These are phyloP conservation scores for Sporothrix curviconia DNA, from an alignment of 2,329 filamentous ascomycete genomes.

Conservation along the genomic window DNA sequence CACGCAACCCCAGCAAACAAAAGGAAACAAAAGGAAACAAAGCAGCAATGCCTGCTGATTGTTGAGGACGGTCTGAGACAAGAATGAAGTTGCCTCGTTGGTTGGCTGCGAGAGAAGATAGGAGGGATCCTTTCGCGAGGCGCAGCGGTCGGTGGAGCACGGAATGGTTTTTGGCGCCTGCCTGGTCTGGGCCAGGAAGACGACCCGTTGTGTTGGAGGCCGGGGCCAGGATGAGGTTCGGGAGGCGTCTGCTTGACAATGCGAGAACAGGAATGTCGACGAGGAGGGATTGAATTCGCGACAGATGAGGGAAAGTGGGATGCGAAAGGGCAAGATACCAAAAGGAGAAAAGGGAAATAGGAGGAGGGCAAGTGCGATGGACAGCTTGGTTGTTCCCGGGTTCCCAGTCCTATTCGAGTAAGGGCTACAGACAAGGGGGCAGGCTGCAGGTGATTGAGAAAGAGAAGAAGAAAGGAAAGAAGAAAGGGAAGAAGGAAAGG, in stretches of 20 bases:
- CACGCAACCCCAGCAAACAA: too few relatives aligned
- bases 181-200: too few relatives aligned
- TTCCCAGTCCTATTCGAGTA: conserved; percentile 5
- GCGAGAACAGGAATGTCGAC: not conserved
- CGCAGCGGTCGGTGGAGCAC: too few relatives aligned
- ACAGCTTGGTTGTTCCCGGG: not conserved
- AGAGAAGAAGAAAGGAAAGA: not conserved
- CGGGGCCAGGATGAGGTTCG: not conserved
- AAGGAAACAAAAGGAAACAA: too few relatives aligned
- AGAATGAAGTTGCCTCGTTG: too few relatives aligned
- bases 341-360: not conserved
- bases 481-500: not conserved
- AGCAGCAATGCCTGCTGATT: too few relatives aligned
- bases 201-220: too few relatives aligned
- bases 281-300: not conserved
- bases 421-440: not conserved
- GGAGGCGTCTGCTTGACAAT: not conserved
- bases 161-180: too few relatives aligned
- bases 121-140: too few relatives aligned
- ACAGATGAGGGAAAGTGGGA: not conserved
- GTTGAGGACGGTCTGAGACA: too few relatives aligned
- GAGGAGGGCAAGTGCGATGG: conserved; percentile 1
- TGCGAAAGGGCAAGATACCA: not conserved
- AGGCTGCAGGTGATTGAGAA: not conserved
- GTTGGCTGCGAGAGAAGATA: too few relatives aligned